Base-by-base conservation (phyloP, 768 basidiomycete genomes). In the Boletus insuetus region DNA sequence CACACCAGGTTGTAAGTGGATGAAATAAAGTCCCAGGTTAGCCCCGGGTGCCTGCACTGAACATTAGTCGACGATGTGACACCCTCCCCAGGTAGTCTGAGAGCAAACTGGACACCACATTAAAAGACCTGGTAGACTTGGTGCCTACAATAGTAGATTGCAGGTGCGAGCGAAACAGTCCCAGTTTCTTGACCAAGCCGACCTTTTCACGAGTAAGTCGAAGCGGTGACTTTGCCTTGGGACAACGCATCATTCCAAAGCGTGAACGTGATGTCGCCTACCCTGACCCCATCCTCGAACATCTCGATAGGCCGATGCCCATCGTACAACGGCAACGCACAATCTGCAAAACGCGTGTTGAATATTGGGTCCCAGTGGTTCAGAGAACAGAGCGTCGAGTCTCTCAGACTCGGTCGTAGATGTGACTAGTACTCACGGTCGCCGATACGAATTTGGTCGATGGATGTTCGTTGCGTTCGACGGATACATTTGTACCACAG, bases 381-480 rank as follows among this genome's bases (percentile, higher is more conserved):
- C 34, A 14, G 14, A 35, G 14, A 35, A 13, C 13, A 6, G 14
- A 35, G 34, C 34, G 14, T 6, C 34, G 14, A 35, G 34, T 14
- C 34, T 14, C 3, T 5, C 4, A 34, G 34, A 34, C 34, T 35
- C 34, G 16, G 19, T 11, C 24, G 4, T 7, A 9, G 14, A 11
- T 35, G 17, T 19, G 17, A 39, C 17, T 39, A n/a, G 38, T 22
- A 52, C 64, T 49, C 53, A 65, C 64, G 34, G 20, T 56, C 13
- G 19, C 54, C 65, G 9, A 56, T 62, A 14, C 65, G 64, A 3
- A 65, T 39, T 62, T 67, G 62, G 29, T 65, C 65, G n/a, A 67
- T 44, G 17, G 58, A 54, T 39, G 46, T 46, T 14, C 43, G 58
- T 8, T 51, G 53, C 45, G 65, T 68, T 41, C 66, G 65, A 46